Base-by-base conservation (phyloP, 2,329 filamentous ascomycete genomes). In the Sclerotinia nivalis region DNA sequence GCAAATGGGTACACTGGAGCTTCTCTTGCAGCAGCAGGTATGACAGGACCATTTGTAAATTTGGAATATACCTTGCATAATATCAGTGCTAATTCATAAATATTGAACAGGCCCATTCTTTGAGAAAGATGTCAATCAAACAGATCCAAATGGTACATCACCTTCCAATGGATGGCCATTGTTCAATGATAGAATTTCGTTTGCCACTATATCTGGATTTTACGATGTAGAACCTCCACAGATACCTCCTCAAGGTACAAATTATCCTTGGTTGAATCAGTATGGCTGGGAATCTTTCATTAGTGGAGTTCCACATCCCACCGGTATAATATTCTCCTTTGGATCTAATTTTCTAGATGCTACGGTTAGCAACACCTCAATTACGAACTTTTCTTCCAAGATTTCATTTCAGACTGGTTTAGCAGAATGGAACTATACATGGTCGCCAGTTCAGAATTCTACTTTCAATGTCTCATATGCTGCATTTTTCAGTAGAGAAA, bases 241-340 rank as follows among this genome's bases (percentile, higher is more conserved):
- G 0, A 49, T 68, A 1, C 66, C 56, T 18, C 49, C 59, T 8
- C 88, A 86, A 58, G 84, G 84, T 0, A 85, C 85, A 9, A 92
- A 92, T 74, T 91, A 89, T 73, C 83, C 84, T 0, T 92, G 90
- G 89, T 78, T 93, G 56, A 83, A 86, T 69, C 87, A 92, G 73
- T 90, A 91, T 79, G 89, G 89, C 9, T 86, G 86, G 70, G 90
- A 93, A 75, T 90, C 87, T 74, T 88, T 91, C 65, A 90, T 92
- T 72, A 87, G 86, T 66, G 91, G 91, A 34, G 84, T 93, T 22
- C 91, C 91, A 9, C 90, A 92, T 76, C 91, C 89, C 84, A 84
- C 84, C 37, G 87, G 86, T 1, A 79, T 91, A 50, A 78, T 88
- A 49, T 81, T 91, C 25, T 83, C 88, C 66, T 79, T 87, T 4